Base-by-base conservation (phyloP, 2,329 filamentous ascomycete genomes). In the Sphaerulina vaccinii region DNA sequence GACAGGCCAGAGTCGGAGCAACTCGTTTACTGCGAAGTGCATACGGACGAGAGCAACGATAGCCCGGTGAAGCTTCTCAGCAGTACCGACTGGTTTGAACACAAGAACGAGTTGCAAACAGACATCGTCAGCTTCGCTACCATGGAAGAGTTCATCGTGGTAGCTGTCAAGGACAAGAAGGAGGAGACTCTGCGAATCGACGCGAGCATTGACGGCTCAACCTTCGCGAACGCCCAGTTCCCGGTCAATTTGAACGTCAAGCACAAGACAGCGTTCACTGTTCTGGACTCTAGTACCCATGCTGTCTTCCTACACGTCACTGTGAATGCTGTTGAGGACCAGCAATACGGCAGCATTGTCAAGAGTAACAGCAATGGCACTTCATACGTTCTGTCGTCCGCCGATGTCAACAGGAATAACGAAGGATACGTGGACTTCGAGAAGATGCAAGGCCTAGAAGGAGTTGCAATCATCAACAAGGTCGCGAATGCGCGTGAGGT, bases 351-450 rank as follows among this genome's bases (percentile, higher is more conserved):
- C 32, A 86, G 87, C 19, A 89, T 99, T 62, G 83, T 99, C 71
- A 99, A 97, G 81, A 96, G 90, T 67, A 99, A 99, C 75, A 96
- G 90, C 63, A 97, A 99, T 67, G 93, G 93, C 48, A 99, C 93
- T 0, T 93, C 88, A 1, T 99, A 96, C 65, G 88, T 96, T 10
- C 75, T 95, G 58, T 95, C 88, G 70, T 78, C 93, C 19, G 76
- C 82, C 42, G 83, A 82, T 16, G 90, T 97, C 66, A 96, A 97
- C 70, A 82, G 89, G 61, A 84, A 96, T 66, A 74, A 79, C 10
- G 62, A 69, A 1, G 90, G 85, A 37, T 96, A 85, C 65, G 92
- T 96, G 38, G 93, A 99, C 68, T 99, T 95, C 70, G 93, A 99
- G 69, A 96, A 95, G 75, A 90, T 96, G 77, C 81, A 88, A 41